Evolutionary conservation across 176 grass and related monocot species (phyloP).

Genomic region (Phyllostachys edulis): DNA sequence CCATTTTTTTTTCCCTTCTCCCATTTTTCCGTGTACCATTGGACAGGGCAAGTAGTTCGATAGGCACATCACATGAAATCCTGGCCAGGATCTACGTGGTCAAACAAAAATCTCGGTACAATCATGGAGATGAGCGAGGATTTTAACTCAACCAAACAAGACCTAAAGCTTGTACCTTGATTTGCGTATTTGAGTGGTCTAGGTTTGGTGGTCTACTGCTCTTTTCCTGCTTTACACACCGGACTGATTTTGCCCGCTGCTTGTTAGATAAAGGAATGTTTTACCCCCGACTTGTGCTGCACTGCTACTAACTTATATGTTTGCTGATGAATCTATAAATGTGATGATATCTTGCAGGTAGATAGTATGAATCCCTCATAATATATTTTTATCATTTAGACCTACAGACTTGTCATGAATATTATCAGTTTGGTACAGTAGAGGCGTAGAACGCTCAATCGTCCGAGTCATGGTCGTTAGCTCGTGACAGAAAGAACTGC

Average conservation of each 20-base stretch:
- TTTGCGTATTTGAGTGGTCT: neutral
- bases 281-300: too few species aligned
- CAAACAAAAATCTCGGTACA: too few species aligned
- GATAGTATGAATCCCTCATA: too few species aligned
- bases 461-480: neutral
- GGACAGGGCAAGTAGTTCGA: neutral
- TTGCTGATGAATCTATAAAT: too few species aligned
- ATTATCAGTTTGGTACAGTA: neutral
- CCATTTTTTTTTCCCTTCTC: rapidly evolving
- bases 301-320: too few species aligned
- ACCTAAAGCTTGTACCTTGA: neutral
- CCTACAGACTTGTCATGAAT: neutral
- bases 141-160: too few species aligned
- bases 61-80: neutral
- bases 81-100: too few species aligned
- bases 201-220: neutral
- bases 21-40: neutral
- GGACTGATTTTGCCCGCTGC: neutral
- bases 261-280: too few species aligned
- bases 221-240: neutral
- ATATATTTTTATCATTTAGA: neutral
- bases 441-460: neutral
- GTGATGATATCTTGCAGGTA: too few species aligned
- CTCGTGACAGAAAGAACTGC: neutral
- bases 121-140: too few species aligned